These are phyloP conservation scores for Phlebiopsis gigantea DNA, from an alignment of 768 basidiomycete species.

Conservation along the genomic window DNA sequence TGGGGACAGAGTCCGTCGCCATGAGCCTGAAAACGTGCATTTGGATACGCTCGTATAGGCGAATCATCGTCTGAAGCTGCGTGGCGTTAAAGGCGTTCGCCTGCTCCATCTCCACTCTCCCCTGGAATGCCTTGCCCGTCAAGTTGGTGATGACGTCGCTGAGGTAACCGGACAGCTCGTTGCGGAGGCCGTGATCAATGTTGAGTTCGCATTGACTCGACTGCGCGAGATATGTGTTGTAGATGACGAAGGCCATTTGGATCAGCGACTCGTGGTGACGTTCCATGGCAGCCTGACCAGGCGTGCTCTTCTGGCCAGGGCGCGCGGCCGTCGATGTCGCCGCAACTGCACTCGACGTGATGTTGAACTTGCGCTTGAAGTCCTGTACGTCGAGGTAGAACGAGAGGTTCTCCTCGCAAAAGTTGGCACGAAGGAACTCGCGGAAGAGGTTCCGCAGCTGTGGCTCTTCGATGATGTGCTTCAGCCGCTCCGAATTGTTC, in stretches of 20 bases:
- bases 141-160: slow-evolving; percentile 80
- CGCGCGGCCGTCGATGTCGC: slow-evolving; percentile 32
- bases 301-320: slow-evolving; percentile 40
- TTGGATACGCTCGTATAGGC: slow-evolving; percentile 94
- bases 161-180: slow-evolving; percentile 90
- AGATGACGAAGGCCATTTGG: slow-evolving; percentile 89
- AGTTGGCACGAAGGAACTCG: slow-evolving; percentile 89
- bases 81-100: slow-evolving; percentile 87
- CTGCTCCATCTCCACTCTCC: slow-evolving; percentile 77
- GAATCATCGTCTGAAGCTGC: slow-evolving; percentile 90
- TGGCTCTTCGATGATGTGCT: slow-evolving; percentile 91
- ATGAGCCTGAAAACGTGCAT: slow-evolving; percentile 95
- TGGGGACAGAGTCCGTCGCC: slow-evolving; percentile 99
- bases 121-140: slow-evolving; percentile 73
- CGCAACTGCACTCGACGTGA: slow-evolving; percentile 87
- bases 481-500: slow-evolving; percentile 87
- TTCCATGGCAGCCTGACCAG: slow-evolving; percentile 90
- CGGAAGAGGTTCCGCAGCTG: slow-evolving; percentile 86
- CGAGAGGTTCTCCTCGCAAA: slow-evolving; percentile 96
- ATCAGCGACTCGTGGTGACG: slow-evolving; percentile 94
- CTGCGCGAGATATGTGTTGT: slow-evolving; percentile 92
- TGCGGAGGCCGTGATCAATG: slow-evolving; percentile 94
- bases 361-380: slow-evolving; percentile 93
- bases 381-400: slow-evolving; percentile 98
- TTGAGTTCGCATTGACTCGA: slow-evolving; percentile 95